phyloP scores from a whole-genome alignment of 2,329 filamentous ascomycete genomes.

The Paraphaeosphaeria sporulosa region DNA sequence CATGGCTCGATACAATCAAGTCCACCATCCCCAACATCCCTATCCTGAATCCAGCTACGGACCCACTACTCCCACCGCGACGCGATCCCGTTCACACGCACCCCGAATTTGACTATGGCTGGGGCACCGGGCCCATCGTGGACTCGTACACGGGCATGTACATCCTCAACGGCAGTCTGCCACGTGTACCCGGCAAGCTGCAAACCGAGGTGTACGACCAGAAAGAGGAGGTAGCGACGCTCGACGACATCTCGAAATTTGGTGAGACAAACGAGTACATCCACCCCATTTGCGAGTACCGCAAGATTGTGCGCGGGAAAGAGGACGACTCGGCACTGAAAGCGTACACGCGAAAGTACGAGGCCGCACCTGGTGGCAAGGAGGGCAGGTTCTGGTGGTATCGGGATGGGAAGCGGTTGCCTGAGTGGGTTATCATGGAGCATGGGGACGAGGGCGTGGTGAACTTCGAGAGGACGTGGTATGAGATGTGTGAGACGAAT shows the following conservation, averaged over 20 bases:
- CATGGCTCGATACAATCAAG: conserved; percentile 21
- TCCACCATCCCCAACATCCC: conserved; percentile 32
- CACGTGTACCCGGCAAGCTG: conserved; percentile 56
- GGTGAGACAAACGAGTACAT: conserved; percentile 60
- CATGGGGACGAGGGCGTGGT: conserved; percentile 19
- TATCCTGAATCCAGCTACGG: conserved; percentile 26
- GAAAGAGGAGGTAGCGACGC: conserved; percentile 45
- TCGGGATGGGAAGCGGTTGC: conserved; percentile 29
- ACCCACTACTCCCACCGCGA: conserved; percentile 30
- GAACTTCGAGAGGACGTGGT: conserved; percentile 43
- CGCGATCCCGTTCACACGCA: conserved; percentile 41
- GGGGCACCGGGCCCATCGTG: conserved; percentile 54
- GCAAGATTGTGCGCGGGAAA: conserved; percentile 33
- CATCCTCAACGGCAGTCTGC: conserved; percentile 50
- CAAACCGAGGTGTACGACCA: conserved; percentile 39
- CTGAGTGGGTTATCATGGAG: conserved; percentile 41
- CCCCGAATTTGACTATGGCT: conserved; percentile 52
- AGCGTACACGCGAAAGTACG: conserved; percentile 31
- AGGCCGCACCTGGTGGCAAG: conserved; percentile 23
- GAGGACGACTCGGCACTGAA: conserved; percentile 34
- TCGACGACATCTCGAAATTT: conserved; percentile 47
- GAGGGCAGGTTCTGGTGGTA: conserved; percentile 39
- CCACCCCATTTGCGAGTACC: conserved; percentile 51
- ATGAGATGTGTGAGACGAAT: conserved; percentile 34
- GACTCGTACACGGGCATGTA: conserved; percentile 55